Base-by-base conservation (phyloP, 108 stramenopile species). In the Stephanodiscus triporus region DNA sequence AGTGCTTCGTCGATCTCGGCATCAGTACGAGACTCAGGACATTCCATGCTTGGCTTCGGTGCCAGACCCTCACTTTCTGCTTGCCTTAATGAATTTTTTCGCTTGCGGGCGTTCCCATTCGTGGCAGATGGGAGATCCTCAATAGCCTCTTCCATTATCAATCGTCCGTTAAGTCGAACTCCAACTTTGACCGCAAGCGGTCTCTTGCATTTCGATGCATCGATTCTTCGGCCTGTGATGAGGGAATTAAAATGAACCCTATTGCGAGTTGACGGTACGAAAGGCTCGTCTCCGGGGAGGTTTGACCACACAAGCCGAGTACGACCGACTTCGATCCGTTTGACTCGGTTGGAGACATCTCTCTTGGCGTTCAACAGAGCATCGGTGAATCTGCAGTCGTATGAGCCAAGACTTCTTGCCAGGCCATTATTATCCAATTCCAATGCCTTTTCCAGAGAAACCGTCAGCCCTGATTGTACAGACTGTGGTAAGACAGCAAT, bases 261-360 rank as follows among this genome's bases (percentile, higher is more conserved):
- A 65, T 53, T 72, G 47, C 73, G 75, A 63, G 40, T 78, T n/a
- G 71, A 67, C 26, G 72, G 66, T n/a, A 63, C 26, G 27, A 59
- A 65, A 51, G 83, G 58, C 23, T 85, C 75, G 32, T 66, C 57
- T 23, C 43, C 71, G 32, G 65, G 75, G 37, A 85, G 66, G 30
- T 73, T 72, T 19, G 83, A 82, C 91, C 91, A 92, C 11, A 92
- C 75, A 47, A 87, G 54, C 61, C 91, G 69, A 49, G 77, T 89
- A 13, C 91, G 84, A n/a, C 91, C 91, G 23, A 79, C 76, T 24
- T 59, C 62, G 45, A 77, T 73, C 56, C 84, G 51, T 40, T 76
- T 84, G 26, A 67, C 34, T 11, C 54, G 45, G 68, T 62, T 79
- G 64, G 63, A 73, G 14, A 49, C 50, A 36, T 83, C 72, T 38